These are phyloP conservation scores for Beauveria sp. DNA, from an alignment of 2,329 filamentous ascomycete species.

Conservation along the genomic window DNA sequence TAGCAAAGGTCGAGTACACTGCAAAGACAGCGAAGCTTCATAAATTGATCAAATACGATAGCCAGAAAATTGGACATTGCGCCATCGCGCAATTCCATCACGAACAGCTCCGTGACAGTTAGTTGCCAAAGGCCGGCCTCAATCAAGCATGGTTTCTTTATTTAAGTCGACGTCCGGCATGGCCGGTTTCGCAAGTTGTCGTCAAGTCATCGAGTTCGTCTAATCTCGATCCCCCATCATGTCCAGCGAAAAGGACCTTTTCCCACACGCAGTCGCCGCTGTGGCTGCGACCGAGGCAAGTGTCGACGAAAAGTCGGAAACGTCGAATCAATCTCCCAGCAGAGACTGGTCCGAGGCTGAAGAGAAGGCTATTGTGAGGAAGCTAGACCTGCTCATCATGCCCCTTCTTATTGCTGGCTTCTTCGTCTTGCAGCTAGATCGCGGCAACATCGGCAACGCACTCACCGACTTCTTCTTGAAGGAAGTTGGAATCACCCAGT, in stretches of 20 bases:
- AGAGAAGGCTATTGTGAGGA: neutral
- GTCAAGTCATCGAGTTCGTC: neutral
- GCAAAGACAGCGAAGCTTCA: neutral
- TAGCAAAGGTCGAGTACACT: neutral
- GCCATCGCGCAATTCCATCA: neutral
- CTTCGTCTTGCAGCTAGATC: conserved; percentile 21
- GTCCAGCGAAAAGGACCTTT: neutral
- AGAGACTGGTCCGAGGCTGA: neutral
- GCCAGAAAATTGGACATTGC: neutral
- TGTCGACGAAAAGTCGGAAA: neutral
- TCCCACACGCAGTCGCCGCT: neutral
- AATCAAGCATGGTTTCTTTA: neutral
- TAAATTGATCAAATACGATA: neutral
- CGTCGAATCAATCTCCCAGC: neutral
- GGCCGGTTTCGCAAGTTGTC: neutral
- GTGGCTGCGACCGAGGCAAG: neutral
- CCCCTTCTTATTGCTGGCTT: conserved; percentile 36
- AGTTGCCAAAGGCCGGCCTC: neutral
- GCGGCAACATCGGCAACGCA: conserved; percentile 23
- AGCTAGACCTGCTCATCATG: conserved; percentile 17
- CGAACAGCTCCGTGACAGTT: neutral
- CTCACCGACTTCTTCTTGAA: conserved; percentile 36
- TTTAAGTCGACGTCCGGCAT: neutral
- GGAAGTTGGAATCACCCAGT: conserved; percentile 36
- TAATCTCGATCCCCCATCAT: neutral